These are phyloP conservation scores for Hymenoscyphus occultus DNA, from an alignment of 2,329 filamentous ascomycete genomes.

Conservation along the genomic window DNA sequence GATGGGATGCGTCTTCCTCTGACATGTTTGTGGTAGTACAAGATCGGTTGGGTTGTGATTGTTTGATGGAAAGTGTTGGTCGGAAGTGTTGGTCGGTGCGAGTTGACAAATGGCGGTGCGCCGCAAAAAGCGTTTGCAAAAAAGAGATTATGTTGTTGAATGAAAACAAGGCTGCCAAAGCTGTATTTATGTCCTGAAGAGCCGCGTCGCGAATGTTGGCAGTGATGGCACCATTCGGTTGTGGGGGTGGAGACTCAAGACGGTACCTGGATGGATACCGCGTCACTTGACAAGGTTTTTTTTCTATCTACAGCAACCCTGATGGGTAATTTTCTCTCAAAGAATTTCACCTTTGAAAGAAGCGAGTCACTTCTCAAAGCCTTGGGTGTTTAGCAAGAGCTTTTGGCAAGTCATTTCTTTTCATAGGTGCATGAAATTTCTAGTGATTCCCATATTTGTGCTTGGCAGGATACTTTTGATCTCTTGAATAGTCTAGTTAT, in stretches of 20 bases:
- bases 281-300: neutral
- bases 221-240: neutral
- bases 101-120: neutral
- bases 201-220: neutral
- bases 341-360: neutral
- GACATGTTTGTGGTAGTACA: neutral
- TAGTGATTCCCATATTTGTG: no score
- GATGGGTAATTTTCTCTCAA: neutral
- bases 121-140: neutral
- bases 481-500: no score
- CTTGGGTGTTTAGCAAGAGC: no score
- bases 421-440: no score
- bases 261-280: neutral
- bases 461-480: no score
- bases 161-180: neutral
- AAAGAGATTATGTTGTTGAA: neutral
- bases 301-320: neutral
- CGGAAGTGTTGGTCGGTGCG: no score
- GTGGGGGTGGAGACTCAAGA: neutral
- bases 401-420: no score
- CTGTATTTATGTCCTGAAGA: neutral
- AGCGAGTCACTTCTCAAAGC: no score
- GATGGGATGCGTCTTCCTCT: neutral
- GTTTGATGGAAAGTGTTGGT: neutral
- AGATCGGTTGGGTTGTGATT: neutral